Conservation (phyloP, 345 rosid species). For the Iberis pinnata region DNA sequence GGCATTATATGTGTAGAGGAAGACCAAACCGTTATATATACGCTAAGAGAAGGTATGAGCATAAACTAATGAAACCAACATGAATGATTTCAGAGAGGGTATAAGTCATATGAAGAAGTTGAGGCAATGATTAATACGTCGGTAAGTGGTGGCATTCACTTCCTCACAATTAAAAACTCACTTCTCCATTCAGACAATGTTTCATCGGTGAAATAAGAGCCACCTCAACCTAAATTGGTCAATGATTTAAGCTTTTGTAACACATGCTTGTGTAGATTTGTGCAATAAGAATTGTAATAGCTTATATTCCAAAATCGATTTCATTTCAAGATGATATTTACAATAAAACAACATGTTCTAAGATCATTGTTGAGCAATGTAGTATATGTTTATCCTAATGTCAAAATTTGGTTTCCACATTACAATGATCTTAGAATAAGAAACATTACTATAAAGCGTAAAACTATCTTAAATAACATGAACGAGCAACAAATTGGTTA, state of each 20-base stretch:
- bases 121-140: slow-evolving; percentile 14
- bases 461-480: slow-evolving; percentile 1
- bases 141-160: slow-evolving; percentile 41
- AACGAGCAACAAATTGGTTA: slow-evolving; percentile 6
- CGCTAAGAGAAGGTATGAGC: slow-evolving; percentile 61
- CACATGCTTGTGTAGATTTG: too few relatives aligned
- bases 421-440: neutral
- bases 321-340: neutral
- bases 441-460: neutral
- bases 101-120: slow-evolving; percentile 13
- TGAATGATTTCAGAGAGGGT: slow-evolving; percentile 1
- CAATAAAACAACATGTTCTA: neutral
- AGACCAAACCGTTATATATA: slow-evolving; percentile 61
- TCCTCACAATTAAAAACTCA: slow-evolving; percentile 16
- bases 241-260: slow-evolving; percentile 9
- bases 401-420: slow-evolving; percentile 18
- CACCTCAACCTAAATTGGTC: too few relatives aligned
- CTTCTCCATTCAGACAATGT: slow-evolving; percentile 9
- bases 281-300: slow-evolving; percentile 11
- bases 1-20: slow-evolving; percentile 50
- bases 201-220: too few relatives aligned
- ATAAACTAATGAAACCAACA: slow-evolving; percentile 14
- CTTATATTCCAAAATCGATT: too few relatives aligned
- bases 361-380: slow-evolving; percentile 15
- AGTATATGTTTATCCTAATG: neutral